A percentile compares a stretch with the other conserved stretches of the same genome.
These are phyloP conservation scores for Ogataea pini DNA, from an alignment of 805 yeast genomes.

Conservation along the genomic window DNA sequence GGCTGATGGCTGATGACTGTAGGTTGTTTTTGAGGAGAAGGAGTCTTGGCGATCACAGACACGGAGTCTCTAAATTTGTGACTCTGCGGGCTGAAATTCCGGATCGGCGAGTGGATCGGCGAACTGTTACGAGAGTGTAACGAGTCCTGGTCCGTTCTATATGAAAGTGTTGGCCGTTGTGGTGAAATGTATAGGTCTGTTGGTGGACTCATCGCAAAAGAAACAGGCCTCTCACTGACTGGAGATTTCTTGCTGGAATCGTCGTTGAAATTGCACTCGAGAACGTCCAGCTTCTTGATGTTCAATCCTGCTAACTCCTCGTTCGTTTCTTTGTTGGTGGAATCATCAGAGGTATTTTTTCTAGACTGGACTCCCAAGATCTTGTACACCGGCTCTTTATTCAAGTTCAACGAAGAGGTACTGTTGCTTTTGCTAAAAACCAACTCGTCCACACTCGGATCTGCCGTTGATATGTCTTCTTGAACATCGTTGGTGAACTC, in stretches of 20 bases:
- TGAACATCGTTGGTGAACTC: background rate
- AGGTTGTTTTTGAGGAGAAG: conserved; percentile 15
- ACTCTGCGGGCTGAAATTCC: conserved; percentile 11
- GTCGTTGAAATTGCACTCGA: conserved; percentile 1
- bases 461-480: background rate
- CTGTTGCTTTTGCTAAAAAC: conserved; percentile 25
- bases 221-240: background rate
- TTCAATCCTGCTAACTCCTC: conserved; percentile 14
- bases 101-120: conserved; percentile 11
- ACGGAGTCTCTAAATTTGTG: conserved; percentile 6
- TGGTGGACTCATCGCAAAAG: conserved; percentile 3
- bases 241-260: conserved; percentile 3
- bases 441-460: conserved; percentile 27
- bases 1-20: conserved; percentile 13
- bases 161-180: conserved; percentile 3
- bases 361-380: conserved; percentile 9
- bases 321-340: background rate
- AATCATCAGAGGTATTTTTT: conserved; percentile 1
- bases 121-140: conserved; percentile 4
- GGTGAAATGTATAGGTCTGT: background rate
- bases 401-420: conserved; percentile 8
- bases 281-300: conserved; percentile 8
- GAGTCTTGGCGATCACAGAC: conserved; percentile 14
- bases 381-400: conserved; percentile 22
- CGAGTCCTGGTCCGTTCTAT: conserved; percentile 5